These are phyloP conservation scores for Globisporangium irregulare DNA, from an alignment of 352 stramenopile species.

Conservation along the genomic window DNA sequence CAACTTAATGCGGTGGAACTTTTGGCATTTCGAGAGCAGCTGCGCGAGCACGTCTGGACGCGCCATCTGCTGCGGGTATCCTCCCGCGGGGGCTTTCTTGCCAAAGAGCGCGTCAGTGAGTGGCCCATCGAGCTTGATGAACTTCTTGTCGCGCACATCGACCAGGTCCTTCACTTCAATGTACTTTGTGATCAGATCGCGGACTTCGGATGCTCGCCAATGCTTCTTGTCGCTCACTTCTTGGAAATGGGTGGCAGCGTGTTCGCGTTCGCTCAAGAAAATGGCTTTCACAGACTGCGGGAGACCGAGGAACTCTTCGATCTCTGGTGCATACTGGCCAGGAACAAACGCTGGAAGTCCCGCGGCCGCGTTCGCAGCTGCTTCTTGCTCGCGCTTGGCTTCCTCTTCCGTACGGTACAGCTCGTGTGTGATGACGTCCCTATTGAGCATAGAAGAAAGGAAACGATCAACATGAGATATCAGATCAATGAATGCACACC, in stretches of 20 bases:
- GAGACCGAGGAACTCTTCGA: conserved; percentile 66
- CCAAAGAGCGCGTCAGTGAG: conserved; percentile 75
- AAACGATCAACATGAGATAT: not conserved
- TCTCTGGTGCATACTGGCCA: conserved; percentile 57
- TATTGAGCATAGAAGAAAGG: conserved; percentile 12
- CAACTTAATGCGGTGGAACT: conserved; percentile 67
- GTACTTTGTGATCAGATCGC: conserved; percentile 58
- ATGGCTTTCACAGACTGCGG: conserved; percentile 55
- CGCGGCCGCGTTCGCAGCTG: conserved; percentile 32
- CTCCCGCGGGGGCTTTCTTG: conserved; percentile 53
- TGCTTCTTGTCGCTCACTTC: conserved; percentile 42
- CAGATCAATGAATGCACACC: no score
- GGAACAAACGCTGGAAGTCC: conserved; percentile 43
- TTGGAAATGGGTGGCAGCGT: conserved; percentile 22
- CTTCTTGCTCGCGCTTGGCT: conserved; percentile 42
- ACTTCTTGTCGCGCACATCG: conserved; percentile 62
- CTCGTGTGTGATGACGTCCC: conserved; percentile 55
- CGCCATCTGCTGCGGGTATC: conserved; percentile 57
- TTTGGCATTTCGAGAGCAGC: conserved; percentile 60
- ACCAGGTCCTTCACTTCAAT: conserved; percentile 55
- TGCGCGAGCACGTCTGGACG: conserved; percentile 52
- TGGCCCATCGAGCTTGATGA: conserved; percentile 54
- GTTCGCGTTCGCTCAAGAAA: conserved; percentile 27
- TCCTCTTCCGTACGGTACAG: conserved; percentile 57
- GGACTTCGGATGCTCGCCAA: conserved; percentile 48